Evolutionary conservation across 2,329 filamentous ascomycete genomes (phyloP), one percentile per base, ranked within the genome.

Genomic region (Sordariomycetes sp.): DNA sequence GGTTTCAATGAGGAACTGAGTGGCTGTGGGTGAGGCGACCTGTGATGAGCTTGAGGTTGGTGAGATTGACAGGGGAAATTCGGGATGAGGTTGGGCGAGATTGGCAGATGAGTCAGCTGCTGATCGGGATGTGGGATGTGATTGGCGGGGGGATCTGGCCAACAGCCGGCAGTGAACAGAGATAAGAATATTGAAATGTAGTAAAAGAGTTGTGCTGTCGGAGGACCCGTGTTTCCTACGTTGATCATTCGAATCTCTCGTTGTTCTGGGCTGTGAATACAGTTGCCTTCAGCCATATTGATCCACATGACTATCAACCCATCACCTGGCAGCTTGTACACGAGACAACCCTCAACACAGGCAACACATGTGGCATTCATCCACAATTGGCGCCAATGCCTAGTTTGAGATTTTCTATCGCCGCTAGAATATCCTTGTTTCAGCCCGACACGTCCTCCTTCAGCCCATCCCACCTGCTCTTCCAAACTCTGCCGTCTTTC

Each of bases 401-500:
- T n/a, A n/a, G n/a, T n/a, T n/a, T n/a, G n/a, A n/a, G n/a, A n/a
- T n/a, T n/a, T n/a, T n/a, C n/a, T n/a, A n/a, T n/a, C n/a, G n/a
- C n/a, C n/a, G n/a, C n/a, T n/a, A n/a, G n/a, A n/a, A n/a, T n/a
- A n/a, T n/a, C n/a, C n/a, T n/a, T n/a, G n/a, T n/a, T n/a, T n/a
- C n/a, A n/a, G n/a, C n/a, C n/a, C n/a, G n/a, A n/a, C 19, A 32
- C 19, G 14, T 49, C 44, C 15, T 42, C 42, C 3, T 27, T 23
- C 17, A 48, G 21, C 8, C 39, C 43, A 12, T 34, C 32, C 46
- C 44, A 49, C 16, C 42, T 35, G 36, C 46, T 48, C 33, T 42
- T 45, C 5, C 44, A 53, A n/a, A 56, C 47, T n/a, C 48, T 39
- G 1, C 72, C 72, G 23, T 72, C 70, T 45, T 76, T 75, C 29